phyloP scores from a whole-genome alignment of 2,329 filamentous ascomycete genomes.

The Beauveria brongniartii region DNA sequence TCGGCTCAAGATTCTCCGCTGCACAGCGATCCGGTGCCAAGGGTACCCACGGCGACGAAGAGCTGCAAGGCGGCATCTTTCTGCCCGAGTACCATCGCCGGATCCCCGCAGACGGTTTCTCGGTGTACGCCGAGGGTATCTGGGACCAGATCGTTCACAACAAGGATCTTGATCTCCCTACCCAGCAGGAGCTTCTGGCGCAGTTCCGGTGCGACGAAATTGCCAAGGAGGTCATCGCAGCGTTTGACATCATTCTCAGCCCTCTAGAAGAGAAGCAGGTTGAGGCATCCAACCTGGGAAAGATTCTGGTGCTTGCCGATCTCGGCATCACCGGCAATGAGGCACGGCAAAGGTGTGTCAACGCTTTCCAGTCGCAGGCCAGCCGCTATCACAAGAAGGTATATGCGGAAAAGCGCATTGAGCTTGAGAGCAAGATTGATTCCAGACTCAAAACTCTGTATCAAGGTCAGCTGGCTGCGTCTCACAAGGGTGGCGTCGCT shows the following conservation, averaged over 20 bases:
- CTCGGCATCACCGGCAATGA: slow-evolving; percentile 66
- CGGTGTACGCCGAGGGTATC: slow-evolving; percentile 83
- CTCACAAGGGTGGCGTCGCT: slow-evolving; percentile 78
- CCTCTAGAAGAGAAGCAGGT: slow-evolving; percentile 84
- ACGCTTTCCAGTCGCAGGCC: slow-evolving; percentile 82
- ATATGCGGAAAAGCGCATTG: slow-evolving; percentile 74
- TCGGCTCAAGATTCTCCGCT: slow-evolving; percentile 74
- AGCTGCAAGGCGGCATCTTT: slow-evolving; percentile 73
- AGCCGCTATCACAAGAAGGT: slow-evolving; percentile 96
- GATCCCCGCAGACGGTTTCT: slow-evolving; percentile 95
- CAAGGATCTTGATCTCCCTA: slow-evolving; percentile 93
- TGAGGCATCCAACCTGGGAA: slow-evolving; percentile 64
- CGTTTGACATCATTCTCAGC: slow-evolving; percentile 71
- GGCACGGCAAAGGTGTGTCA: slow-evolving; percentile 65
- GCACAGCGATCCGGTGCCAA: slow-evolving; percentile 65
- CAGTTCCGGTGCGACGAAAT: slow-evolving; percentile 99
- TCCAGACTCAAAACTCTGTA: slow-evolving; percentile 81
- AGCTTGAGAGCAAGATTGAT: slow-evolving; percentile 82
- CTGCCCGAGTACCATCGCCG: slow-evolving; percentile 90
- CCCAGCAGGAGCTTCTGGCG: slow-evolving; percentile 91
- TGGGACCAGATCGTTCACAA: slow-evolving; percentile 99
- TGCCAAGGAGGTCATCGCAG: slow-evolving; percentile 73
- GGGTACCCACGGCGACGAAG: slow-evolving; percentile 57
- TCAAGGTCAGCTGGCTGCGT: slow-evolving; percentile 76
- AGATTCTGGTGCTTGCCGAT: slow-evolving; percentile 61